Conservation (phyloP, 140 eudicot species). For the Bidens hawaiensis region DNA sequence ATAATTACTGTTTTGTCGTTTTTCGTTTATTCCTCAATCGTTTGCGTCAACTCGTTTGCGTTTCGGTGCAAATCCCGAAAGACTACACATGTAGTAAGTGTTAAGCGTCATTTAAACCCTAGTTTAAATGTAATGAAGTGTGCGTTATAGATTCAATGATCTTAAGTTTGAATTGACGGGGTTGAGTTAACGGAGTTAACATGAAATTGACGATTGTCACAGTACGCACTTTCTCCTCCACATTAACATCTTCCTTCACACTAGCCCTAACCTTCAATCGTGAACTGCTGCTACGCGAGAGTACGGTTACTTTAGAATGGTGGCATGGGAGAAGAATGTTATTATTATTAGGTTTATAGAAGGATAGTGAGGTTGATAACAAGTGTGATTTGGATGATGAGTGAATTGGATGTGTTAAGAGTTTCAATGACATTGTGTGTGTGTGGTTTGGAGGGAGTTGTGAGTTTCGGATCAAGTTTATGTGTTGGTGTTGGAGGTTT, state of each 20-base stretch:
- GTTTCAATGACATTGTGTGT: conserved; percentile 45
- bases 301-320: conserved; percentile 3
- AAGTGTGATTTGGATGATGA: conserved; percentile 29
- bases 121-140: too few species aligned
- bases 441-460: conserved; percentile 17
- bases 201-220: too few species aligned
- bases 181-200: too few species aligned
- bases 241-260: conserved; percentile 37
- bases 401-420: conserved; percentile 23
- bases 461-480: conserved; percentile 24
- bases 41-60: too few species aligned
- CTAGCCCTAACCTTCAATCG: conserved; percentile 27
- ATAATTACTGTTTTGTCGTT: too few species aligned
- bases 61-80: too few species aligned
- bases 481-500: too few species aligned
- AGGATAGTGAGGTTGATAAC: conserved; percentile 20
- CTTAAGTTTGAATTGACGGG: too few species aligned
- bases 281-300: conserved; percentile 17
- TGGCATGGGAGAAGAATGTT: conserved; percentile 24
- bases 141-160: too few species aligned
- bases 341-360: conserved; percentile 10
- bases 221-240: conserved; percentile 14
- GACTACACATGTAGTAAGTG: too few species aligned
- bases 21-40: too few species aligned
- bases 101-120: too few species aligned